These are phyloP conservation scores for Kurtzmaniella fragi DNA, from an alignment of 805 yeast species.

Conservation along the genomic window DNA sequence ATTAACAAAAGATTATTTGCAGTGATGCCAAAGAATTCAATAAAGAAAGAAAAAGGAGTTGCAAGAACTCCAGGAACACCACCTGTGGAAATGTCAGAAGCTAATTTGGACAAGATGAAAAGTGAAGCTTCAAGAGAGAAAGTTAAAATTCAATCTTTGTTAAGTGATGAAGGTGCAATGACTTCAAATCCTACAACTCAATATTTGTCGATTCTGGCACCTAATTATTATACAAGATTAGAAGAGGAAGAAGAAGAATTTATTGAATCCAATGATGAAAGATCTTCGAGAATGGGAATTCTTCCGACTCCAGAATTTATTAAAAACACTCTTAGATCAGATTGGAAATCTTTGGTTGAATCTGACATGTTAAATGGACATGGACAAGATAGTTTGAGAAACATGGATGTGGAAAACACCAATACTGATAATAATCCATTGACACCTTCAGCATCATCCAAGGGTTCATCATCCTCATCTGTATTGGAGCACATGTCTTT, in stretches of 20 bases:
- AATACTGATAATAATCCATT: too few relatives aligned
- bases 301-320: conserved; percentile 1
- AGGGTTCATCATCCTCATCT: too few relatives aligned
- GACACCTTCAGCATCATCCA: too few relatives aligned
- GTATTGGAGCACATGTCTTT: too few relatives aligned
- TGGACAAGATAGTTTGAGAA: too few relatives aligned
- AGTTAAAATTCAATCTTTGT: conserved; percentile 1
- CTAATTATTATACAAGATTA: neutral
- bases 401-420: too few relatives aligned
- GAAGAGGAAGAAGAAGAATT: neutral
- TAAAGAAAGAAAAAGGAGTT: neutral
- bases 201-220: neutral
- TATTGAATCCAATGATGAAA: neutral
- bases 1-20: conserved; percentile 1
- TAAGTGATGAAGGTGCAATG: neutral
- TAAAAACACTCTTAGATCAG: neutral
- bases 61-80: conserved; percentile 1
- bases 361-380: too few relatives aligned
- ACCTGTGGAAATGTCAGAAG: conserved; percentile 1
- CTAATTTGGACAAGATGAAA: neutral
- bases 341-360: too few relatives aligned
- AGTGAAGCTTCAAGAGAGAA: neutral
- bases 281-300: neutral
- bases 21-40: neutral
- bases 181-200: neutral